phyloP scores from a whole-genome alignment of 805 yeast genomes.

The Cyberlindnera suaveolens region DNA sequence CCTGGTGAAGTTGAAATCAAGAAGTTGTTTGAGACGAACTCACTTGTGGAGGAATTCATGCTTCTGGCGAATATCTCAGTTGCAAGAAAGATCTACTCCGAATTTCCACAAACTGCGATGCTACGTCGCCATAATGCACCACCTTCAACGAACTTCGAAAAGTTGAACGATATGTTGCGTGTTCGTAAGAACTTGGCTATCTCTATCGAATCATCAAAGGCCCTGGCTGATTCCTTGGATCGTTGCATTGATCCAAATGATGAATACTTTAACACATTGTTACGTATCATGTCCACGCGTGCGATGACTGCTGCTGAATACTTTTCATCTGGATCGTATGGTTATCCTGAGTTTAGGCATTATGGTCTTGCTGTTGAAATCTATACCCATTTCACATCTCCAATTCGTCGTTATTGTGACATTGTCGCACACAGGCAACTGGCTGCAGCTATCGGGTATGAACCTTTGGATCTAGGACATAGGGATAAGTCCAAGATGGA shows the following conservation, averaged over 20 bases:
- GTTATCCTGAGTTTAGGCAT: conserved; percentile 89
- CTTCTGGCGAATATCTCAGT: conserved; percentile 94
- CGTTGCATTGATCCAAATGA: conserved; percentile 78
- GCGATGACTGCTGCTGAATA: conserved; percentile 99
- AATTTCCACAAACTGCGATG: conserved; percentile 98
- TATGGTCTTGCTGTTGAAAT: conserved; percentile 97
- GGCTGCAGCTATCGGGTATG: conserved; percentile 97
- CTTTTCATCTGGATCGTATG: conserved; percentile 83
- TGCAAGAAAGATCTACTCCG: conserved; percentile 85
- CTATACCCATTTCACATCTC: conserved; percentile 97
- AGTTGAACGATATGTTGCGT: conserved; percentile 80
- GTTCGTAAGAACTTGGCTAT: conserved; percentile 71
- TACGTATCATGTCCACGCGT: conserved; percentile 95
- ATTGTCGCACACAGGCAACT: conserved; percentile 95
- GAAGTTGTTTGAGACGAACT: conserved; percentile 81
- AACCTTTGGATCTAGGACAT: conserved; percentile 71
- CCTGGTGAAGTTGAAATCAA: conserved; percentile 95
- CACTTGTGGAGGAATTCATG: conserved; percentile 98
- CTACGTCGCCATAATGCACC: conserved; percentile 97
- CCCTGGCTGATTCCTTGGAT: conserved; percentile 90
- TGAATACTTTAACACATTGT: conserved; percentile 85
- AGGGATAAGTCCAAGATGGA: conserved; percentile 91
- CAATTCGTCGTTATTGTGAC: conserved; percentile 97
- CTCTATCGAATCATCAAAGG: conserved; percentile 78
- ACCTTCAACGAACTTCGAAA: conserved; percentile 88